phyloP scores from a whole-genome alignment of 1,284 basidiomycete species.

The Puccinia horiana region DNA sequence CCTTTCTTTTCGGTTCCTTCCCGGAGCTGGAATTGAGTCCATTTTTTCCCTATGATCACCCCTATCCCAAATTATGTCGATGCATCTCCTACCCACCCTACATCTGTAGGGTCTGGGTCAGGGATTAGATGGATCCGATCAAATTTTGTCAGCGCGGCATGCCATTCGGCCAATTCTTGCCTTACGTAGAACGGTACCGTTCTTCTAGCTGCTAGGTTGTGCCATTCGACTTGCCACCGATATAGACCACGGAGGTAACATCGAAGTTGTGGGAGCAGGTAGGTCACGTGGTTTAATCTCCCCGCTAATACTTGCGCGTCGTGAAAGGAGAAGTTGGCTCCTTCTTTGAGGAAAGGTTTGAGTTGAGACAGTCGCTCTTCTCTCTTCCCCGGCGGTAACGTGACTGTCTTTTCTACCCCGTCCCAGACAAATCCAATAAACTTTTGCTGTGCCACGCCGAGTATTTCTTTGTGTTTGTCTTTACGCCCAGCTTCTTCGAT shows the following conservation, averaged over 20 bases:
- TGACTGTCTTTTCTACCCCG: neutral
- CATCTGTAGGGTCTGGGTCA: neutral
- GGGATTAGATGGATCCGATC: neutral
- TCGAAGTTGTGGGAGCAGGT: slow-evolving; percentile 2
- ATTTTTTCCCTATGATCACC: neutral
- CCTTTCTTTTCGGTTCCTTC: neutral
- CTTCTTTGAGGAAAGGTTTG: neutral
- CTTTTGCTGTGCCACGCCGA: neutral
- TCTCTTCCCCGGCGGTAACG: neutral
- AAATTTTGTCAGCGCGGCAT: neutral
- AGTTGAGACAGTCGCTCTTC: neutral
- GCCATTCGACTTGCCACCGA: neutral
- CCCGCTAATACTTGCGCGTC: neutral
- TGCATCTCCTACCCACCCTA: slow-evolving; percentile 29
- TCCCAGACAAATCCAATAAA: slow-evolving; percentile 30
- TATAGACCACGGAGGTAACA: neutral
- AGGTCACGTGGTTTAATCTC: neutral
- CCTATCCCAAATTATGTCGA: neutral
- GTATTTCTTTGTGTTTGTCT: slow-evolving; percentile 14
- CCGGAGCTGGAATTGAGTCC: neutral
- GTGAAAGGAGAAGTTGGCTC: neutral
- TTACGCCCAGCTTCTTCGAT: neutral
- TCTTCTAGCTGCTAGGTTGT: neutral
- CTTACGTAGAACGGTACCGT: neutral
- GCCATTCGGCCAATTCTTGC: neutral